phyloP scores from a whole-genome alignment of 2,329 filamentous ascomycete species.

The Phaeosphaeria sp. region DNA sequence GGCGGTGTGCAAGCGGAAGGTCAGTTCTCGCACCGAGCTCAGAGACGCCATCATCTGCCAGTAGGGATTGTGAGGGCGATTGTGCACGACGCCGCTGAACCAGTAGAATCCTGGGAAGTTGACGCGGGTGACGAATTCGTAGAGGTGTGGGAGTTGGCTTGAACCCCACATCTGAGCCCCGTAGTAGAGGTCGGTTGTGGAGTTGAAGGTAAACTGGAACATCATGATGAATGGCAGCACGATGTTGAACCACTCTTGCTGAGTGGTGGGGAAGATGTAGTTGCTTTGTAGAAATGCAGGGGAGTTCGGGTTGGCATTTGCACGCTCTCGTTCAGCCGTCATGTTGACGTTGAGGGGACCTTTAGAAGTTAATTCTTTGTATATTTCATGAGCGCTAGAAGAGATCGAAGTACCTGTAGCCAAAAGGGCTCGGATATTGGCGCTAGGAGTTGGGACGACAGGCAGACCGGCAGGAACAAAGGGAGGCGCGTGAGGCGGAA shows the following conservation, averaged over 20 bases:
- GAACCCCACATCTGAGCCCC: constrained; percentile 12
- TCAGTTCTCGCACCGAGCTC: constrained; percentile 78
- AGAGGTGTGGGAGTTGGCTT: constrained; percentile 8
- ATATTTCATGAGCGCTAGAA: not conserved
- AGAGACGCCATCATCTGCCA: constrained; percentile 86
- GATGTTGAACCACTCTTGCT: constrained; percentile 11
- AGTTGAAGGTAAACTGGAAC: constrained; percentile 14
- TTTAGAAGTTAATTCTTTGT: not conserved
- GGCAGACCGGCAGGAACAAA: not conserved
- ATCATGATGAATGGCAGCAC: constrained; percentile 17
- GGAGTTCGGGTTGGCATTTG: not conserved
- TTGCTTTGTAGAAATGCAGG: constrained; percentile 22
- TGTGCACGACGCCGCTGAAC: constrained; percentile 72
- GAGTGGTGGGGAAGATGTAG: not conserved
- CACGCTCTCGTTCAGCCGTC: constrained; percentile 14
- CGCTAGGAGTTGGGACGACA: not conserved
- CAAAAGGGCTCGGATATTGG: not conserved
- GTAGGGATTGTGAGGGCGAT: constrained; percentile 89
- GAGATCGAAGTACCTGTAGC: not conserved
- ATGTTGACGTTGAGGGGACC: constrained; percentile 15
- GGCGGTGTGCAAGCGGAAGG: constrained; percentile 82
- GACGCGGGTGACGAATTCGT: constrained; percentile 44
- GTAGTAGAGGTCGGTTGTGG: constrained; percentile 17
- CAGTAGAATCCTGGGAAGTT: constrained; percentile 52
- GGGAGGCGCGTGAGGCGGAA: not conserved